Evolutionary conservation across 2,329 filamentous ascomycete species (phyloP).

Genomic region (Trichoderma breve): DNA sequence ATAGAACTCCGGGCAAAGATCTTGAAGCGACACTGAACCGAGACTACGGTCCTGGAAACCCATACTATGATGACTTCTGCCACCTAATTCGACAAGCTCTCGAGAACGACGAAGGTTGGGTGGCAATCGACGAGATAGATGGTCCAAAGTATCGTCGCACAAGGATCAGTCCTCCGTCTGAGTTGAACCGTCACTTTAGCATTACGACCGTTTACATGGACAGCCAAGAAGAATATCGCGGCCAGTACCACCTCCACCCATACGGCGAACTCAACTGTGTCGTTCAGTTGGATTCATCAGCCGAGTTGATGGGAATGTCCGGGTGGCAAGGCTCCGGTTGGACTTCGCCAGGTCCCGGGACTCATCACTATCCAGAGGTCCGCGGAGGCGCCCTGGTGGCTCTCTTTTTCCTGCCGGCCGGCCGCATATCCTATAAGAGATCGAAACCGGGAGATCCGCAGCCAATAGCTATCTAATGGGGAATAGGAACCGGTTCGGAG

Average conservation of each 20-base stretch:
- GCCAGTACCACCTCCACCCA: slow-evolving; percentile 54
- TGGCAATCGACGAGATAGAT: slow-evolving; percentile 42
- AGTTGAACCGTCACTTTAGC: slow-evolving; percentile 49
- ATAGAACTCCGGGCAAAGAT: slow-evolving; percentile 45
- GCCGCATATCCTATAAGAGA: slow-evolving; percentile 48
- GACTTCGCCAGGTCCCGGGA: slow-evolving; percentile 53
- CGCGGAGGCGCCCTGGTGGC: slow-evolving; percentile 50
- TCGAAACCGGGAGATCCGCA: slow-evolving; percentile 44
- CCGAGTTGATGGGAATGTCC: slow-evolving; percentile 54
- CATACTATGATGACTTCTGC: slow-evolving; percentile 44
- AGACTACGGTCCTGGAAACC: slow-evolving; percentile 43
- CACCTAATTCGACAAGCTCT: slow-evolving; percentile 39
- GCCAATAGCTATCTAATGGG: slow-evolving; percentile 28
- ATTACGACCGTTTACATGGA: slow-evolving; percentile 60
- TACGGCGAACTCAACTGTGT: slow-evolving; percentile 58
- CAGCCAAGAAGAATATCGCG: slow-evolving; percentile 46
- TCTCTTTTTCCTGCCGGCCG: slow-evolving; percentile 55
- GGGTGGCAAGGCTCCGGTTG: slow-evolving; percentile 57
- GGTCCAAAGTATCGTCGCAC: slow-evolving; percentile 47
- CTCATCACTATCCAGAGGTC: slow-evolving; percentile 56
- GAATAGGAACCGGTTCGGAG: not conserved
- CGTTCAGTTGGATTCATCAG: slow-evolving; percentile 46
- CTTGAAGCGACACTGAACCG: slow-evolving; percentile 44
- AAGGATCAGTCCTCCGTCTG: slow-evolving; percentile 45
- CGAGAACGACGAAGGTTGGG: slow-evolving; percentile 41